Conservation (phyloP, 352 stramenopile species). For the Phytophthora melonis region DNA sequence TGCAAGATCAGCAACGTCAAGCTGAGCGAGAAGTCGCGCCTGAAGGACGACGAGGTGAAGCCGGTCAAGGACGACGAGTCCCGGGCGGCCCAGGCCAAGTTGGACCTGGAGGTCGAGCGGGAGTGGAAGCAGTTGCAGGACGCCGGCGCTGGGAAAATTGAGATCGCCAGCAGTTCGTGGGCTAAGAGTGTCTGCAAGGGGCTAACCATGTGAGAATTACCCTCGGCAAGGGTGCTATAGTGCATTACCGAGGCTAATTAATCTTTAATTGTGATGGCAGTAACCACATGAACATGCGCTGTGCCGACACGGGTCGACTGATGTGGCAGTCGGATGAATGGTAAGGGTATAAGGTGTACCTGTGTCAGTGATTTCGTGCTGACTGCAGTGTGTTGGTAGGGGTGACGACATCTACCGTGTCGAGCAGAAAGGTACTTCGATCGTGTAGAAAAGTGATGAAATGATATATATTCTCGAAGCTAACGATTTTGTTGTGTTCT, state of each 20-base stretch:
- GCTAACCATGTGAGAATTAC: conserved; percentile 65
- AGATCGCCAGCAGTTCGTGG: conserved; percentile 73
- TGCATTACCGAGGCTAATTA: neutral
- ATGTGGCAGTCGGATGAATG: conserved; percentile 90
- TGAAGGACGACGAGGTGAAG: conserved; percentile 65
- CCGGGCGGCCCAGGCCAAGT: conserved; percentile 69
- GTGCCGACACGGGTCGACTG: conserved; percentile 77
- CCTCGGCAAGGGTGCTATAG: neutral
- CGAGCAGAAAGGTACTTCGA: conserved; percentile 74
- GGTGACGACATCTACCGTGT: conserved; percentile 68
- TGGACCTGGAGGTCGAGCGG: conserved; percentile 83
- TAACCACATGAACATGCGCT: conserved; percentile 93
- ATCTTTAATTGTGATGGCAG: conserved; percentile 37
- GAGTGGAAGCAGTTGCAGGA: conserved; percentile 87
- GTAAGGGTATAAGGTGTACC: conserved; percentile 19
- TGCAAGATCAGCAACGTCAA: conserved; percentile 80
- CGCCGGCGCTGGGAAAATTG: conserved; percentile 62
- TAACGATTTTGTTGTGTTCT: neutral
- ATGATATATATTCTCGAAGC: neutral
- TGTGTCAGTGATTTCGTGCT: neutral
- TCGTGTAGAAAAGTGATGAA: neutral
- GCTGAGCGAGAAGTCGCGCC: conserved; percentile 61
- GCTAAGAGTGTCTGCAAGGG: conserved; percentile 77
- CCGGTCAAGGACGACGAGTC: conserved; percentile 60
- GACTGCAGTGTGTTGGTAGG: conserved; percentile 30